These are phyloP conservation scores for Ilyonectria mors-panacis DNA, from an alignment of 2,329 filamentous ascomycete species.

Conservation along the genomic window DNA sequence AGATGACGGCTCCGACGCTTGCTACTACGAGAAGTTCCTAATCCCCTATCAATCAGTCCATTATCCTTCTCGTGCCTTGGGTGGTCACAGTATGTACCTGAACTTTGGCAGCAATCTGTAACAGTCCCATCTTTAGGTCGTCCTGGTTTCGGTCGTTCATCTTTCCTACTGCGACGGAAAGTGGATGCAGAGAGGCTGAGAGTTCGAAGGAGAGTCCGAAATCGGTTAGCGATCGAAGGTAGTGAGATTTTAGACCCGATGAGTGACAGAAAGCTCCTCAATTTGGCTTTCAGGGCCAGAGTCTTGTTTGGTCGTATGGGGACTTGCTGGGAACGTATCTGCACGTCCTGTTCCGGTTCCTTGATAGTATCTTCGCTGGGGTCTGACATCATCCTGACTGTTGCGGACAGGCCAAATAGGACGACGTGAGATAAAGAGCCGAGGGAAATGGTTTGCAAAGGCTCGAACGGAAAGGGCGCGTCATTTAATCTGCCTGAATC, in stretches of 20 bases:
- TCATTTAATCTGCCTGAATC: too few relatives aligned
- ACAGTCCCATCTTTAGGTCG: constrained; percentile 12
- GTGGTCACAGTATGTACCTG: constrained; percentile 13
- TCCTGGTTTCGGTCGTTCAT: constrained; percentile 22
- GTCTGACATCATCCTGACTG: not conserved
- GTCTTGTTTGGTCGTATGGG: not conserved
- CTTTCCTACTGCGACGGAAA: not conserved
- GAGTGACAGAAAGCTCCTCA: not conserved
- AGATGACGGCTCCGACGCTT: constrained; percentile 25
- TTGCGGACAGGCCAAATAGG: not conserved
- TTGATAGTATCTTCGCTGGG: not conserved
- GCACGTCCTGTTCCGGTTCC: not conserved
- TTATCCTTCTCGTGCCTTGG: not conserved
- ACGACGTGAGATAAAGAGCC: not conserved
- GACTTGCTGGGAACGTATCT: not conserved
- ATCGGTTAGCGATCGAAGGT: not conserved
- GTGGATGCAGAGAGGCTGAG: not conserved
- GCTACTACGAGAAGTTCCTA: constrained; percentile 21
- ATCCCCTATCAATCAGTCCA: not conserved
- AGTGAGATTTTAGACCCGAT: not conserved
- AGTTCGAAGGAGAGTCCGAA: constrained; percentile 12
- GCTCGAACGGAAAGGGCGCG: too few relatives aligned
- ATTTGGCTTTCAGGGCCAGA: not conserved
- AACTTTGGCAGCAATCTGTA: constrained; percentile 27
- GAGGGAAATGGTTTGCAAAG: not conserved